Conservation (phyloP, 176 grass and related monocot species). For the Otatea glauca region DNA sequence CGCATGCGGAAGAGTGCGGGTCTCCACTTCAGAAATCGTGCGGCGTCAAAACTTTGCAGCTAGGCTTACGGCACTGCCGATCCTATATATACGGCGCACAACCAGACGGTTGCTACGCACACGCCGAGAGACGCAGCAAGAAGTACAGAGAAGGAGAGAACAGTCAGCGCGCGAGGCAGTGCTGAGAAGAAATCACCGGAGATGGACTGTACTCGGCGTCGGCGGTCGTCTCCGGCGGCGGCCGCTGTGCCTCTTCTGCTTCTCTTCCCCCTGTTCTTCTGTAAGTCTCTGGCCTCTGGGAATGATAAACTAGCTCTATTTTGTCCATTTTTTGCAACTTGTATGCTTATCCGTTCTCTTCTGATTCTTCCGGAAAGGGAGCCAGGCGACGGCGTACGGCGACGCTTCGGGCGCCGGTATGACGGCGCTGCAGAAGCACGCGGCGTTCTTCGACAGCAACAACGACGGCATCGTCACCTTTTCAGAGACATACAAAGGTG, state of each 20-base stretch:
- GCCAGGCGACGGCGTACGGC: constrained; percentile 31
- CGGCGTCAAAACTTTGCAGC: neutral
- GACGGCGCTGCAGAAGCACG: constrained; percentile 80
- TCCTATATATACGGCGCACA: neutral
- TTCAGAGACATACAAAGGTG: constrained; percentile 74
- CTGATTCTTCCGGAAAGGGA: neutral
- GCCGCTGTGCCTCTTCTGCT: constrained; percentile 13
- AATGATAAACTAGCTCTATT: neutral
- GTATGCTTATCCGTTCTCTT: neutral
- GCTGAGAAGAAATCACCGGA: neutral
- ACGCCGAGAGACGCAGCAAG: neutral
- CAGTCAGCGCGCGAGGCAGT: neutral
- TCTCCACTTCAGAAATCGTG: constrained; percentile 12
- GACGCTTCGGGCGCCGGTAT: constrained; percentile 13
- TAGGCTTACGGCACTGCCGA: neutral
- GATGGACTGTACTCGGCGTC: constrained; percentile 13
- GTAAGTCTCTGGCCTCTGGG: neutral
- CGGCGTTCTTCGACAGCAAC: constrained; percentile 79
- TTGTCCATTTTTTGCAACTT: neutral
- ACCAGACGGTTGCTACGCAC: neutral
- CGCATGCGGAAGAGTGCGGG: constrained; percentile 23
- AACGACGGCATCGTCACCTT: constrained; percentile 76
- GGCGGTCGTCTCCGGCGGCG: neutral
- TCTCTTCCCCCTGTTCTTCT: constrained; percentile 19
- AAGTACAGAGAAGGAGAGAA: neutral